Percentiles rank a stretch among this genome's conserved stretches.
Conservation (phyloP, 2,329 filamentous ascomycete genomes). For the Lecanicillium sp. region DNA sequence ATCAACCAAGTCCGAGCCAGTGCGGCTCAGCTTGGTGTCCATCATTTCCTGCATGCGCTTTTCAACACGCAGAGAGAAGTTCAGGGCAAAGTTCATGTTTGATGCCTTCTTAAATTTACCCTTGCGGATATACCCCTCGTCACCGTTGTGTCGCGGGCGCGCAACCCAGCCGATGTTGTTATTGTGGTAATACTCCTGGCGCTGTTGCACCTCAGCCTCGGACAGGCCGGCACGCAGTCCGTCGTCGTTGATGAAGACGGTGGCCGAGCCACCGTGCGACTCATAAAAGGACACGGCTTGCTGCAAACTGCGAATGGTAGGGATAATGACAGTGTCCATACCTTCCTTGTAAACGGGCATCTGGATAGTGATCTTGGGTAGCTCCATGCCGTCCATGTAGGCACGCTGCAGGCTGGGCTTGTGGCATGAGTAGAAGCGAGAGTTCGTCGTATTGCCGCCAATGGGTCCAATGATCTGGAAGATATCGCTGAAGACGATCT, state of each 20-base stretch:
- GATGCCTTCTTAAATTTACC: conserved; percentile 70
- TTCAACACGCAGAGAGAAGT: conserved; percentile 56
- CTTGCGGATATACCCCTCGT: conserved; percentile 44
- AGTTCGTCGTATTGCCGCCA: conserved; percentile 36
- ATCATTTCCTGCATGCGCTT: conserved; percentile 41
- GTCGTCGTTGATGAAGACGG: conserved; percentile 58
- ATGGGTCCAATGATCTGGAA: conserved; percentile 46
- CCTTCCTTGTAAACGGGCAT: conserved; percentile 39
- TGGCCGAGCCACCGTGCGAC: conserved; percentile 37
- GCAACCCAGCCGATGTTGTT: conserved; percentile 44
- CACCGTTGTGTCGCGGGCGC: conserved; percentile 40
- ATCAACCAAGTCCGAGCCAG: conserved; percentile 19
- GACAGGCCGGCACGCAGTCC: conserved; percentile 49
- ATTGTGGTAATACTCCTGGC: conserved; percentile 44
- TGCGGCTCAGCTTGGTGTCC: conserved; percentile 16
- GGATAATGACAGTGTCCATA: conserved; percentile 38
- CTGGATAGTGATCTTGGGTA: conserved; percentile 36
- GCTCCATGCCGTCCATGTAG: conserved; percentile 26
- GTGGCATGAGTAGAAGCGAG: conserved; percentile 38
- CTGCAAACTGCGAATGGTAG: conserved; percentile 43
- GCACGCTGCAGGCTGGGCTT: conserved; percentile 28
- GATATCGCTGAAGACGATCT: conserved; percentile 31
- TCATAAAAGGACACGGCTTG: conserved; percentile 46
- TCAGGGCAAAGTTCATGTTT: conserved; percentile 69
- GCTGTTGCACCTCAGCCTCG: conserved; percentile 32